Base-by-base conservation (phyloP, 2,329 filamentous ascomycete species). In the Curvularia sp. region DNA sequence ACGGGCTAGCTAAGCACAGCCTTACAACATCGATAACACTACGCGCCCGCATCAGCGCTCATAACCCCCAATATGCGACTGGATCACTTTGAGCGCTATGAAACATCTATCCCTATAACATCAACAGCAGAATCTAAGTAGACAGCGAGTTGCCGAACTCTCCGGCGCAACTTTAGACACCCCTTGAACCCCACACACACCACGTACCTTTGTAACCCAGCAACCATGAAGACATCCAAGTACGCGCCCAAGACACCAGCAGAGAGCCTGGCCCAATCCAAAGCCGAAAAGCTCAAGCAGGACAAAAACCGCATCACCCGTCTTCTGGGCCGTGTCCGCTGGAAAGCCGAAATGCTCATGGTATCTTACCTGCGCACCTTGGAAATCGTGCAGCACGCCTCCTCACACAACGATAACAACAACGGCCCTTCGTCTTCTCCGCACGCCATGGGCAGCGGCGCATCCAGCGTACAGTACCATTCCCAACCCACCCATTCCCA, bases 261-360 rank as follows among this genome's bases (percentile, higher is more conserved):
- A 1, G 71, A 75, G 46, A 61, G 33, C 15, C 46, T 70, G 5
- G 68, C 63, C 0, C 62, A 70, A 10, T 69, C 73, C 2, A 69
- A 62, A 46, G 63, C 64, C 1, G 63, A 75, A 22, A 71, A 69
- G 38, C 43, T 72, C n/a, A 70, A 63, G 48, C 55, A 72, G 38
- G 72, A 75, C 9, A 76, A 73, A 50, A 70, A 69, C 8, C 70
- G 64, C 31, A 62, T 66, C 0, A 62, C 64, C 5, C 67, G 73
- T 4, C 59, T 77, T 3, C 46, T 76, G 4, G 55, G 59, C 1
- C 68, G 75, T 3, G 53, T 76, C 5, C 66, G 64, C n/a, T 77
- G 75, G 75, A 77, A 77, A 60, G 73, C 74, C 2, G 73, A 76
- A 49, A 58, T 71, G 4, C 69, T 77, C 8, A 63, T 69, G 49